These are phyloP conservation scores for Pleurotus sapidus DNA, from an alignment of 768 basidiomycete species.

Conservation along the genomic window DNA sequence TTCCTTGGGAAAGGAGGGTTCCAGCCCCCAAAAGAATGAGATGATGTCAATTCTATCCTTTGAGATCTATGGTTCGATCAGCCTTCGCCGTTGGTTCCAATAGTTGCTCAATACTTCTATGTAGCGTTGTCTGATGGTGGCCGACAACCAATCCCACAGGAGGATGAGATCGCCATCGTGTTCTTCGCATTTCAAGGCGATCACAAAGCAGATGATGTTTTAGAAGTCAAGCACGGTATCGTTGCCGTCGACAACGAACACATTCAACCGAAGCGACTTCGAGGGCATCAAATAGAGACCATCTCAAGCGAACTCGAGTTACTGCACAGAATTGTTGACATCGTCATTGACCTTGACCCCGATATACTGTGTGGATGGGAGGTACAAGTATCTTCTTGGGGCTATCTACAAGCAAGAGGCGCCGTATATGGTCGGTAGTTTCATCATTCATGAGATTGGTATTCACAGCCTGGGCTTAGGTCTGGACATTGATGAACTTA, in stretches of 20 bases:
- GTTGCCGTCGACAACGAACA: slow-evolving; percentile 47
- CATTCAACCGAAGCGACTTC: slow-evolving; percentile 38
- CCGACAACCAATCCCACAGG: slow-evolving; percentile 61
- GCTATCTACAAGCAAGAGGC: slow-evolving; percentile 76
- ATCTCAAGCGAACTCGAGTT: slow-evolving; percentile 76
- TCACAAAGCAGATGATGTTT: slow-evolving; percentile 13
- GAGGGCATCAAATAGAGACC: slow-evolving; percentile 43
- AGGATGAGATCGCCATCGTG: slow-evolving; percentile 62
- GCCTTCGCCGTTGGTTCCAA: neutral
- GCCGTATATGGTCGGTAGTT: slow-evolving; percentile 46
- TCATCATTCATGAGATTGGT: slow-evolving; percentile 35
- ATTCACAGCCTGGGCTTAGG: slow-evolving; percentile 40
- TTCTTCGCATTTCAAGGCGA: slow-evolving; percentile 73
- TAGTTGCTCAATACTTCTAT: neutral
- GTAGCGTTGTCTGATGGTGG: slow-evolving; percentile 39
- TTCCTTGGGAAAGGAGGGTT: slow-evolving; percentile 34
- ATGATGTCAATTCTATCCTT: slow-evolving; percentile 81
- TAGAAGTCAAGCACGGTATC: slow-evolving; percentile 37
- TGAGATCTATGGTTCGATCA: slow-evolving; percentile 76
- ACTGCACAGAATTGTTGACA: slow-evolving; percentile 73
- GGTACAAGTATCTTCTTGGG: slow-evolving; percentile 86
- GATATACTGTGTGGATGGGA: slow-evolving; percentile 95
- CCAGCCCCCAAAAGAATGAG: slow-evolving; percentile 42
- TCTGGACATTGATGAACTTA: slow-evolving; percentile 65
- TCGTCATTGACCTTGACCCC: slow-evolving; percentile 77